Base-by-base conservation (phyloP, 164 flowering plant genomes). In the Macadamia tetraphylla region DNA sequence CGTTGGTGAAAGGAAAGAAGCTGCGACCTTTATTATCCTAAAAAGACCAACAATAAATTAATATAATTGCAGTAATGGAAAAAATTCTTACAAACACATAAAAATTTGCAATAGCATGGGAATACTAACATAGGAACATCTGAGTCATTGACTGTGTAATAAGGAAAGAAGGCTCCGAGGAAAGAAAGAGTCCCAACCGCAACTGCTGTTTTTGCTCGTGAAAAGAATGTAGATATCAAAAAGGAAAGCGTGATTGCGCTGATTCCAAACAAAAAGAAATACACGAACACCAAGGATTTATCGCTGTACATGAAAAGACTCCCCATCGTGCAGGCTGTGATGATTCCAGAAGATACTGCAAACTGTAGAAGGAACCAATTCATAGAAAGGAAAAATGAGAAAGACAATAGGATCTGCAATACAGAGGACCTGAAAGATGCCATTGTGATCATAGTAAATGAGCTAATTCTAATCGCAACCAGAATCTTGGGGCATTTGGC, bases 111-210 rank as follows among this genome's bases (percentile, higher is more conserved):
- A 63, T 9, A 69, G 43, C 31, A 23, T 15, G 53, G 13, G 13
- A 67, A 11, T 71, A 84, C 97, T 84, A 55, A 94, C 99, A 87
- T 86, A 15, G 99, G 70, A 29, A 88, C 88, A 73, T 81, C 83
- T 30, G 85, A 79, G 69, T 94, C 98, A 79, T 83, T 86, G 74
- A 94, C 97, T 30, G 94, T 85, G 78, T 92, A 94, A 74, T 92
- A 92, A 42, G 99, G 99, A 72, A 94, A 88, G 80, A 90, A 94
- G 69, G 90, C 94, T 68, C 92, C 99, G 62, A 94, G 87, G 81
- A 94, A 94, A 58, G 97, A 77, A 71, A 92, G 94, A 40, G 98
- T 94, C 69, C 99, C 99, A 79, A 94, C 99, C 14, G 99, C 98
- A 70, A 94, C 97, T 53, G 99, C 99, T 68, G 99, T 90, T 77